Evolutionary conservation across 768 basidiomycete species (phyloP), one percentile per base, ranked within the genome.

Genomic region (Ephemerocybe angulata): DNA sequence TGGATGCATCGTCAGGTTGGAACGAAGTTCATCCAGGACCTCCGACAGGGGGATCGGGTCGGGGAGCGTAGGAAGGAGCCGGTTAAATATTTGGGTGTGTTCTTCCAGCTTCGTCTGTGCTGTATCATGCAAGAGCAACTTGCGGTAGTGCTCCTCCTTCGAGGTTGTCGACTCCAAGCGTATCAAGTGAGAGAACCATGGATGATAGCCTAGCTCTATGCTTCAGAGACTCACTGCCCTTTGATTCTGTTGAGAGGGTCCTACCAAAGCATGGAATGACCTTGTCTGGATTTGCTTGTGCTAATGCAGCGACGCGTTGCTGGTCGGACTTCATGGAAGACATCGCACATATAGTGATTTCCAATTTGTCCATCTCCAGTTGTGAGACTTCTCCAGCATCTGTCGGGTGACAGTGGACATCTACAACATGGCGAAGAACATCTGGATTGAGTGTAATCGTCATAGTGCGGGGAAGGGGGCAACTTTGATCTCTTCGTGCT

Each of bases 341-440:
- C 92, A 95, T 94, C n/a, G 90, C 87, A 57, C 89, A 90, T 37
- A 97, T 76, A 0, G 80, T 85, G 49, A 92, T 84, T 3, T 72
- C 67, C 3, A 89, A 79, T 11, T 70, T 62, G 24, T 81, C 72
- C 70, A 90, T 83, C 4, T 78, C 76, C 22, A 73, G 69, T 3
- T 69, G 50, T 7, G 72, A 61, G 35, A 85, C 77, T 1, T 63
- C 62, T 1, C 67, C 69, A 10, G 87, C 80, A 68, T 96, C 94
- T 3, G 90, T 93, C 3, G 95, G 93, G 71, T 98, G 95, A 69
- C 91, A 95, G 61, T 98, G 95, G 0, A 86, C 90, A 65, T 97
- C 95, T 52, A 86, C 78, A 54, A 98, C 73, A 62, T 90, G 90
- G 21, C 69, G 72, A 19, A 90, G 73, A 42, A 93, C 78, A 47